A percentile compares a stretch with the other conserved stretches of the same genome.
Evolutionary conservation across 78 protist species (phyloP).

Genomic region (Dictyostelium brefeldianum): DNA sequence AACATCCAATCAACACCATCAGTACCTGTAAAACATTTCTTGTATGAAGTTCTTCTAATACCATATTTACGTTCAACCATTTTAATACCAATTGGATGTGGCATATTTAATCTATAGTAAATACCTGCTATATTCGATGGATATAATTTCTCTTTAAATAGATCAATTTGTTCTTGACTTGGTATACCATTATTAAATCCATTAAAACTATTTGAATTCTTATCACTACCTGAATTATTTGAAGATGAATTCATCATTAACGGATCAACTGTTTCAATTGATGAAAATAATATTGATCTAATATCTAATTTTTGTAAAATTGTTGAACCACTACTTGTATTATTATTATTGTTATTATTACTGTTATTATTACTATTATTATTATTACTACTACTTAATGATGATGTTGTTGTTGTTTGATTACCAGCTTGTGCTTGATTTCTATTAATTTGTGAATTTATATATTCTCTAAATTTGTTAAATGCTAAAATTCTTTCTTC

Average conservation of each 20-base stretch:
- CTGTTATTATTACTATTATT: not conserved
- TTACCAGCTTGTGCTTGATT: not conserved
- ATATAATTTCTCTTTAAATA: constrained; percentile 43
- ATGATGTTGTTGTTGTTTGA: not conserved
- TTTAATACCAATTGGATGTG: constrained; percentile 50
- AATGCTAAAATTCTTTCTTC: constrained; percentile 57
- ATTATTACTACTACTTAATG: not conserved
- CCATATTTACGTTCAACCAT: constrained; percentile 38
- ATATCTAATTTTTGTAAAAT: constrained; percentile 9
- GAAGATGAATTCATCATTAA: not conserved
- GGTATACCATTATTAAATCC: not conserved
- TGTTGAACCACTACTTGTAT: not conserved
- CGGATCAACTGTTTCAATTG: not conserved
- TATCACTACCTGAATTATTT: not conserved
- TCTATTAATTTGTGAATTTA: constrained; percentile 45
- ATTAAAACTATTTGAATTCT: not conserved
- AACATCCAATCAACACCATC: constrained; percentile 65
- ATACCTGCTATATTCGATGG: constrained; percentile 35
- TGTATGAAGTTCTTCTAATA: constrained; percentile 36
- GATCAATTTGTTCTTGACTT: constrained; percentile 20
- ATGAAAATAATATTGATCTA: not conserved
- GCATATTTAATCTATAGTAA: constrained; percentile 35
- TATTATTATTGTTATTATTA: not conserved
- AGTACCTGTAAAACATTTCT: constrained; percentile 46
- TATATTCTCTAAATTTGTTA: constrained; percentile 49